Percentiles rank a stretch among this genome's conserved stretches.
These are phyloP conservation scores for Trichoderma orchidacearum DNA, from an alignment of 495 filamentous ascomycete species.

Conservation along the genomic window DNA sequence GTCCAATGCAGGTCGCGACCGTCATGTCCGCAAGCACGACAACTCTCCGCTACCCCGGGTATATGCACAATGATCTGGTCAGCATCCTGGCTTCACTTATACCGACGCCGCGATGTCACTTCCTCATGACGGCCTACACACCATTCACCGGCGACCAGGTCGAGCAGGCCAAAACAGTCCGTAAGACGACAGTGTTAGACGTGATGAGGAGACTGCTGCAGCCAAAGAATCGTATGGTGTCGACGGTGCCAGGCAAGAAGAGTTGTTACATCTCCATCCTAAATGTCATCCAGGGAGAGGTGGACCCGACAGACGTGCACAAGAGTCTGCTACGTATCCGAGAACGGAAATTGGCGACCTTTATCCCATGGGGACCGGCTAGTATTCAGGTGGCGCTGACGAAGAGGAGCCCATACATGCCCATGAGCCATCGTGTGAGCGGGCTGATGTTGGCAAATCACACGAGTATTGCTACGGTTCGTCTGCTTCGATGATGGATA, in stretches of 20 bases:
- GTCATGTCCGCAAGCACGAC: slow-evolving; percentile 98
- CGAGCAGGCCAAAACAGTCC: slow-evolving; percentile 89
- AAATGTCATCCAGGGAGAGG: slow-evolving; percentile 97
- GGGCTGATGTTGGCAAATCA: slow-evolving; percentile 98
- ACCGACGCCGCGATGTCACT: slow-evolving; percentile 90
- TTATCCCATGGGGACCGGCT: slow-evolving; percentile 98
- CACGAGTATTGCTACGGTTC: slow-evolving; percentile 82
- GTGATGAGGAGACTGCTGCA: slow-evolving; percentile 93
- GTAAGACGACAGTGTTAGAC: slow-evolving; percentile 94
- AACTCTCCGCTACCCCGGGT: slow-evolving; percentile 89
- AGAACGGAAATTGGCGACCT: slow-evolving; percentile 84
- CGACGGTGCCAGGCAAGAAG: slow-evolving; percentile 85
- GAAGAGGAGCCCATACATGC: slow-evolving; percentile 89
- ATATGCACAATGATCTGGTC: slow-evolving; percentile 99
- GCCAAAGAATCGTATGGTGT: slow-evolving; percentile 98
- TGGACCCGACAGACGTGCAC: slow-evolving; percentile 92
- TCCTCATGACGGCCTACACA: slow-evolving; percentile 95
- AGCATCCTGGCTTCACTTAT: slow-evolving; percentile 93
- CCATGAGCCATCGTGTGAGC: slow-evolving; percentile 82
- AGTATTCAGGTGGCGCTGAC: slow-evolving; percentile 95
- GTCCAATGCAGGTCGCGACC: slow-evolving; percentile 52
- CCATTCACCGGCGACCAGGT: slow-evolving; percentile 93
- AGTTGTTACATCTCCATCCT: slow-evolving; percentile 98
- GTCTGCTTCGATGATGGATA: slow-evolving; percentile 11
- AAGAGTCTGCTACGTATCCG: slow-evolving; percentile 95